Percentiles rank a stretch among this genome's conserved stretches.
phyloP scores from a whole-genome alignment of 2,329 filamentous ascomycete species.

The Claviceps lovelessii region DNA sequence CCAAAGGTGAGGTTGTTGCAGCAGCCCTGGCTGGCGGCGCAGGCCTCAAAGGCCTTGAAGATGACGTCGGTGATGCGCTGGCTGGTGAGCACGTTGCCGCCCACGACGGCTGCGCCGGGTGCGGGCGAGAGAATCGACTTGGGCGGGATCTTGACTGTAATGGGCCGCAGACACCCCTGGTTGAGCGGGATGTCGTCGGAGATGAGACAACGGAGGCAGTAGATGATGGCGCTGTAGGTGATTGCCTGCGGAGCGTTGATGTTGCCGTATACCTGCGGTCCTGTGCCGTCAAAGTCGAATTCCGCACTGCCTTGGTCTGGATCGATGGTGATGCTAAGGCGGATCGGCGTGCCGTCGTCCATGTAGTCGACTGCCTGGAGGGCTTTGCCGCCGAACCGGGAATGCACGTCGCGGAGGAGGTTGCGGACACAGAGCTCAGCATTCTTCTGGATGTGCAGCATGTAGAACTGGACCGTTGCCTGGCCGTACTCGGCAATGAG shows the following conservation, averaged over 20 bases:
- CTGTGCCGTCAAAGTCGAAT: slow-evolving; percentile 70
- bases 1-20: slow-evolving; percentile 78
- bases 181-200: slow-evolving; percentile 72
- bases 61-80: slow-evolving; percentile 32
- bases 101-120: slow-evolving; percentile 65
- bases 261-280: slow-evolving; percentile 66
- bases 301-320: slow-evolving; percentile 59
- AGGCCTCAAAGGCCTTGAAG: slow-evolving; percentile 61
- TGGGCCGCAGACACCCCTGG: slow-evolving; percentile 65
- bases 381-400: slow-evolving; percentile 55
- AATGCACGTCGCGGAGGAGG: slow-evolving; percentile 56
- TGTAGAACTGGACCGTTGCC: slow-evolving; percentile 69
- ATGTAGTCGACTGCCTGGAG: slow-evolving; percentile 64
- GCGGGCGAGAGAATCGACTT: slow-evolving; percentile 63
- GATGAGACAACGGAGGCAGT: slow-evolving; percentile 67
- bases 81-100: slow-evolving; percentile 53
- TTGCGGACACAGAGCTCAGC: slow-evolving; percentile 61
- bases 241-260: slow-evolving; percentile 72
- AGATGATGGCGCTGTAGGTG: slow-evolving; percentile 76
- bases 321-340: slow-evolving; percentile 60
- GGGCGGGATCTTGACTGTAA: slow-evolving; percentile 58
- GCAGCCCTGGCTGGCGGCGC: slow-evolving; percentile 65
- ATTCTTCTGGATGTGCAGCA: slow-evolving; percentile 67
- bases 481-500: slow-evolving; percentile 68
- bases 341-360: slow-evolving; percentile 71